A percentile compares a stretch with the other conserved stretches of the same genome.
Conservation (phyloP, 2,329 filamentous ascomycete genomes). For the Apiospora hydei region DNA sequence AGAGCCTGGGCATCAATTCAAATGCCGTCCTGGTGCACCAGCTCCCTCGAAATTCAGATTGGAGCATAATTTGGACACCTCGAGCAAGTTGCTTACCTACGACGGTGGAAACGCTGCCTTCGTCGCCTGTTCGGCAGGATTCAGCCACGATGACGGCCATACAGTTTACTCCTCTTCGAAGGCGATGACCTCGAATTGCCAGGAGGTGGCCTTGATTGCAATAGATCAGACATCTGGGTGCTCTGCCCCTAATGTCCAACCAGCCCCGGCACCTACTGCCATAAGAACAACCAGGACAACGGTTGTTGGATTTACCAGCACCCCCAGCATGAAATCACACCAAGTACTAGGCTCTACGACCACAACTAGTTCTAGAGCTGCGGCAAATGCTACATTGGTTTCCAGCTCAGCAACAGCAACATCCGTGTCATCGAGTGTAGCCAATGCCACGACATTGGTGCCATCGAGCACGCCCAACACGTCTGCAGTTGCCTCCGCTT, state of each 20-base stretch:
- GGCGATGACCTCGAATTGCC: background rate
- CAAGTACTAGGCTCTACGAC: background rate
- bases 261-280: background rate
- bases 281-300: background rate
- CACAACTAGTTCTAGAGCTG: background rate
- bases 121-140: background rate
- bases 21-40: background rate
- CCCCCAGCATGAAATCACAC: background rate
- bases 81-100: background rate
- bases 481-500: background rate
- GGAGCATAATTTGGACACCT: background rate
- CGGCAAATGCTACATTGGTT: background rate
- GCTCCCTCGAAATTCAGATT: background rate
- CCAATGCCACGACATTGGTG: background rate
- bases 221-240: background rate
- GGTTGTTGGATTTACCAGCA: background rate
- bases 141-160: background rate
- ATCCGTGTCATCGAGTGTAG: background rate
- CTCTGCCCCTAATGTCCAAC: background rate
- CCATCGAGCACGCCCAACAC: background rate
- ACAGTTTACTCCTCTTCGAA: background rate
- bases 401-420: background rate
- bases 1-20: background rate
- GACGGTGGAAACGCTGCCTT: slow-evolving; percentile 1
- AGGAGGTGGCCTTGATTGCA: background rate